These are phyloP conservation scores for Amylostereum chailletii DNA, from an alignment of 1,284 basidiomycete genomes.

Conservation along the genomic window DNA sequence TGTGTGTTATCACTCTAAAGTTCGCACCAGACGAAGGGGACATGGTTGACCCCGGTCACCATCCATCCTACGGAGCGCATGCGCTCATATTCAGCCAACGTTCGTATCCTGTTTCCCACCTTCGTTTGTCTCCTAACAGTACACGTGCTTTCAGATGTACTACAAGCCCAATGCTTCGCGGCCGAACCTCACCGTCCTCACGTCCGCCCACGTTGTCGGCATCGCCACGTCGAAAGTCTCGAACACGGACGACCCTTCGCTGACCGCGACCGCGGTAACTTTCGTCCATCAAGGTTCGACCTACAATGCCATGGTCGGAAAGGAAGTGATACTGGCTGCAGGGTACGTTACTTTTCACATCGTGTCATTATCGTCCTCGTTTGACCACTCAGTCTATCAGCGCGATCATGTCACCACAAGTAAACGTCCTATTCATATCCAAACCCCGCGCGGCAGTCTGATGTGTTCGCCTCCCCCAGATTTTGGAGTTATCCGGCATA, in stretches of 20 bases:
- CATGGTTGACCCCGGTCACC: slow-evolving; percentile 2
- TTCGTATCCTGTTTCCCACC: background rate
- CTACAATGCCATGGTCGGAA: slow-evolving; percentile 13
- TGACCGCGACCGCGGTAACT: slow-evolving; percentile 17
- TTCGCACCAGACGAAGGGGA: slow-evolving; percentile 1
- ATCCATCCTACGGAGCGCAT: background rate
- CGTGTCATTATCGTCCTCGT: background rate
- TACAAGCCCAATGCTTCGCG: slow-evolving; percentile 14
- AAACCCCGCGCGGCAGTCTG: slow-evolving; percentile 17
- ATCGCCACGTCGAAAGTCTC: slow-evolving; percentile 5
- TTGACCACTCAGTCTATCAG: background rate
- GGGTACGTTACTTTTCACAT: slow-evolving; percentile 18
- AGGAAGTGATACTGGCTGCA: slow-evolving; percentile 33
- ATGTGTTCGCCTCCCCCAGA: slow-evolving; percentile 29
- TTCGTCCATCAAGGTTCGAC: slow-evolving; percentile 17
- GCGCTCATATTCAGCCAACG: slow-evolving; percentile 1
- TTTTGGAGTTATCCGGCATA: slow-evolving; percentile 43
- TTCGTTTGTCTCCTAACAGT: too few relatives aligned
- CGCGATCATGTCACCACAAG: background rate
- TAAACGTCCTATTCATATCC: background rate
- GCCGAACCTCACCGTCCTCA: slow-evolving; percentile 16
- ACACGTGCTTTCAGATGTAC: slow-evolving; percentile 10
- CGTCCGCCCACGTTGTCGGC: slow-evolving; percentile 12
- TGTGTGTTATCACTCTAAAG: background rate
- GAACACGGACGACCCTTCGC: background rate